Base-by-base conservation (phyloP, 2,329 filamentous ascomycete genomes). In the Periconia macrospinosa region DNA sequence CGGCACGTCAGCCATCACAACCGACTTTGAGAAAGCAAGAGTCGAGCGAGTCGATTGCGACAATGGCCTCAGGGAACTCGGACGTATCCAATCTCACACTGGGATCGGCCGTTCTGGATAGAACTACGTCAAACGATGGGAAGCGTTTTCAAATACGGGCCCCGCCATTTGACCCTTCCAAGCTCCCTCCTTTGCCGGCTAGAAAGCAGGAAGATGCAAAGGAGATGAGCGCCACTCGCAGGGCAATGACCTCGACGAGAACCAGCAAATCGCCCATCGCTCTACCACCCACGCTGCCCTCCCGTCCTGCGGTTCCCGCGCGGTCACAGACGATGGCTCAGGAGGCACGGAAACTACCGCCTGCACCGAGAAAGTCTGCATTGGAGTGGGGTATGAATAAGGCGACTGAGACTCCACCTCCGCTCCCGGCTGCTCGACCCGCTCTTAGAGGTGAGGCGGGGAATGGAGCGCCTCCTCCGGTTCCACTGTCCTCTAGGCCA, bases 401-500 rank as follows among this genome's bases (percentile, higher is more conserved):
- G 49, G 50, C 65, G 3, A 67, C 69, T 13, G 66, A 71, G 17
- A 58, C 53, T 20, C 63, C 71, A 10, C 72, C 57, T 30, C 60
- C 69, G 6, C 43, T 72, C n/a, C 71, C 69, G 6, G 47, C 60
- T n/a, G 64, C 43, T 23, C 58, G 67, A 18, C 69, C 66, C 3
- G 48, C 54, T 17, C 45, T 54, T 27, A 46, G 27, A 41, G 41
- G 55, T 30, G 30, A 50, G 5, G 45, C 57, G 27, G 55, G 53
- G 6, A 42, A 60, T 42, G 63, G 60, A 37, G 61, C 60, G 11
- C 77, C 78, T 20, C 78, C 84, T 2, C 83, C 83, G 1, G 67
- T 86, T 11, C 84, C 84, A 8, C 61, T 77, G 23, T 73, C 75
- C 18, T 83, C 83, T 20, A 76, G 83, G 41, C 84, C 84, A n/a